Percentiles rank a stretch among this genome's conserved stretches.
phyloP scores from a whole-genome alignment of 129 eudicot species.

The Rutidosis leptorrhynchoides region DNA sequence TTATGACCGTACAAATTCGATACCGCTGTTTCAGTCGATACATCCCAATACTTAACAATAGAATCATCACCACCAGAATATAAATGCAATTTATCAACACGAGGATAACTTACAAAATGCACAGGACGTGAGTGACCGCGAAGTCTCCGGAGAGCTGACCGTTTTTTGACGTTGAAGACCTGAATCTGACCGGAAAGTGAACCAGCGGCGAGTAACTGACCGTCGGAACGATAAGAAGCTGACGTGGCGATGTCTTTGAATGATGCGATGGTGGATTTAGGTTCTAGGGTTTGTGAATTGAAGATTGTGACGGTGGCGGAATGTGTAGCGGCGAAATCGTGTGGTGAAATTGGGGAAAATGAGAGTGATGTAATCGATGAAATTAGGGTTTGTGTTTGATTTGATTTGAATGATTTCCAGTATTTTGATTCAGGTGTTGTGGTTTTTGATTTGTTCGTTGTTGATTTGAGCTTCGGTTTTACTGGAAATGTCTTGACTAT shows the following conservation, averaged over 20 bases:
- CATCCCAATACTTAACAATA: constrained; percentile 86
- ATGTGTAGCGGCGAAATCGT: constrained; percentile 67
- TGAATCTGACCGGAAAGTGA: constrained; percentile 50
- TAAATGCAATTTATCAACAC: constrained; percentile 59
- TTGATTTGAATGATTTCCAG: constrained; percentile 86
- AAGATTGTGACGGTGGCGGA: constrained; percentile 67
- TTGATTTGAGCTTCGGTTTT: constrained; percentile 61
- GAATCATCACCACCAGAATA: constrained; percentile 81
- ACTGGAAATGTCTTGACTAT: constrained; percentile 44
- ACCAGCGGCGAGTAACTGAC: constrained; percentile 70
- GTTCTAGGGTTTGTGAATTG: constrained; percentile 48
- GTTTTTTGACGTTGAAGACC: constrained; percentile 54
- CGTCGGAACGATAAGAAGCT: constrained; percentile 67
- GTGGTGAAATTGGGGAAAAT: constrained; percentile 59
- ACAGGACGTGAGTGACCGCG: constrained; percentile 63
- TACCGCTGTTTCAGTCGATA: constrained; percentile 36
- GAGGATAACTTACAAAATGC: constrained; percentile 53
- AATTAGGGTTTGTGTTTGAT: constrained; percentile 41
- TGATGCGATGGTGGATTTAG: constrained; percentile 43
- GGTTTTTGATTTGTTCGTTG: constrained; percentile 44
- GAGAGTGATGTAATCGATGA: constrained; percentile 59
- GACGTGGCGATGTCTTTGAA: constrained; percentile 69
- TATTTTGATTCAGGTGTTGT: constrained; percentile 73
- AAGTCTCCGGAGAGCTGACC: constrained; percentile 51
- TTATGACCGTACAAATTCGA: constrained; percentile 56